Conservation (phyloP, 2,329 filamentous ascomycete genomes). For the Clonostachys rhizophaga region DNA sequence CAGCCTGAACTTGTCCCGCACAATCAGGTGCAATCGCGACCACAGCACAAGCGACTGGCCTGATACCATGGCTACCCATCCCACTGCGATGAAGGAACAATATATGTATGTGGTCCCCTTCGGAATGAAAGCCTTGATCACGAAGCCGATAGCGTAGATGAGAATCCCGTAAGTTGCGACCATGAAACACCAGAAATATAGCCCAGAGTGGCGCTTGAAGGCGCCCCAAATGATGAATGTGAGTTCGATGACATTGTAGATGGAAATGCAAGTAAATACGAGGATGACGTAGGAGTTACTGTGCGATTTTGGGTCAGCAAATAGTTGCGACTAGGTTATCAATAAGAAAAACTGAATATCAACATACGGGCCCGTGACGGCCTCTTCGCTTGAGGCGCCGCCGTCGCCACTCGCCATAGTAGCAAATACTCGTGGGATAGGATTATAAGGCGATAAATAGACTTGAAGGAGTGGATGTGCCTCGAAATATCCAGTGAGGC, state of each 20-base stretch:
- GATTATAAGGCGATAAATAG: too few relatives aligned
- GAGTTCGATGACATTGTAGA: slow-evolving; percentile 29
- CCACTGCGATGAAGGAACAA: slow-evolving; percentile 11
- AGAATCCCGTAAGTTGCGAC: slow-evolving; percentile 24
- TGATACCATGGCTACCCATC: slow-evolving; percentile 46
- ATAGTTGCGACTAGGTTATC: too few relatives aligned
- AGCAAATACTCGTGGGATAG: too few relatives aligned
- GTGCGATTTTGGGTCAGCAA: too few relatives aligned
- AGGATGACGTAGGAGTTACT: slow-evolving; percentile 10
- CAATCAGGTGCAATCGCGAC: slow-evolving; percentile 56
- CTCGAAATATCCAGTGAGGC: too few relatives aligned
- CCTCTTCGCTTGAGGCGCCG: too few relatives aligned
- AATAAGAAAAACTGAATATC: too few relatives aligned
- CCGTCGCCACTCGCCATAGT: too few relatives aligned
- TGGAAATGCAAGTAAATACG: slow-evolving; percentile 20
- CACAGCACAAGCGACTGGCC: slow-evolving; percentile 59
- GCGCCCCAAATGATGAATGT: slow-evolving; percentile 25
- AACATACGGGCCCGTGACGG: too few relatives aligned
- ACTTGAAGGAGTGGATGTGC: too few relatives aligned
- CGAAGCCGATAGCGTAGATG: slow-evolving; percentile 35
- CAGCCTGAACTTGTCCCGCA: slow-evolving; percentile 42
- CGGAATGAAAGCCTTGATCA: slow-evolving; percentile 24
- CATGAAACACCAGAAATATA: slow-evolving; percentile 33
- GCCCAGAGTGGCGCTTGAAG: slow-evolving; percentile 23
- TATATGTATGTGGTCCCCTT: not conserved